Base-by-base conservation (phyloP, 768 basidiomycete species). In the Ramaria sp. region DNA sequence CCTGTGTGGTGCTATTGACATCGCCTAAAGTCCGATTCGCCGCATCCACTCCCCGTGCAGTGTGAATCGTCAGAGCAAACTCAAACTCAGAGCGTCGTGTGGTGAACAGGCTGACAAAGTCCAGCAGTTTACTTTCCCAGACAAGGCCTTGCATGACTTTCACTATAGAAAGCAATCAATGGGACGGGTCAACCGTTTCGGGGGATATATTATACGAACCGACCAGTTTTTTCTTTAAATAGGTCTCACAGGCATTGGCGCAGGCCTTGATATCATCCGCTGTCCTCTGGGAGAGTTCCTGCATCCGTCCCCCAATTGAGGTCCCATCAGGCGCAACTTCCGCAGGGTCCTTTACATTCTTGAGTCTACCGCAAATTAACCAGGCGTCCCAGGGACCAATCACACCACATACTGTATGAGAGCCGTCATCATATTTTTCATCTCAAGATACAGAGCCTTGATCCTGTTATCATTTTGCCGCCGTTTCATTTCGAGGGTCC, bases 381-480 rank as follows among this genome's bases (percentile, higher is more conserved):
- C 9, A 12, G 22, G 17, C 10, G 19, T 24, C 42, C 13, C 7
- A 33, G 37, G 6, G 1, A 22, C 19, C 30, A 33, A 13, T 20
- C 0, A 1, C n/a, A 15, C 7, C 3, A 63, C 76, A 7, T 53
- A 76, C 77, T 77, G 71, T 15, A 78, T 68, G 19, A 80, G 70
- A 1, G 68, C 69, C 12, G 63, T 56, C 72, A 81, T 76, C 69
- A 77, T 71, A 42, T 78, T 71, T 57, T 70, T 71, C 78, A 81
- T 81, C 58, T 77, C 73, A 9, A 74, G 63, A 34, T 75, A 75
- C 6, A 82, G 67, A 3, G 70, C 66, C 1, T 73, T 59, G 7
- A 80, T 70, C 59, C 77, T 78, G 54, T 71, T 73, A 53, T 81
- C 75, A 53, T 82, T 81, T 27, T 78, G 76, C 22, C 75, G 68